Evolutionary conservation across 1,284 basidiomycete genomes (phyloP), one percentile per base, ranked within the genome.

Genomic region (Golubevia sp.): DNA sequence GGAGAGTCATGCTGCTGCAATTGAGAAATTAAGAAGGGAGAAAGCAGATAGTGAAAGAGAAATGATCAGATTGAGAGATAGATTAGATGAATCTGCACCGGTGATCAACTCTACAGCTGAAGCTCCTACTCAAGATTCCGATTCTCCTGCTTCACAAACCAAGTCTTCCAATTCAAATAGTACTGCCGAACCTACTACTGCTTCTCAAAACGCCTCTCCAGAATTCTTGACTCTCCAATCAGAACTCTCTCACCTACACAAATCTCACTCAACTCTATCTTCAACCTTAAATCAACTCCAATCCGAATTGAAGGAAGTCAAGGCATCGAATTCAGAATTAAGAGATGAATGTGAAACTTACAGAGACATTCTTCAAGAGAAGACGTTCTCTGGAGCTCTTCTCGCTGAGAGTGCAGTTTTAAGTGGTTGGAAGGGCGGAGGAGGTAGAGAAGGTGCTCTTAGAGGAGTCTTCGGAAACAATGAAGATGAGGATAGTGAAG

Each of bases 341-440:
- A 68, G 71, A 55, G 69, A 73, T 44, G 68, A 76, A 58, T 75
- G 73, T 60, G 71, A 75, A 30, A 70, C 68, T 1, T 73, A 71
- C 53, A 69, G 73, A 59, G 73, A 71, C 58, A 71, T 77, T 24
- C 59, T 77, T 2, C 68, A 77, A 52, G 74, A 77, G 49, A 75
- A 75, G 67, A 76, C 74, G 0, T 68, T 77, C 49, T 73, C 71
- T 52, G 74, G 73, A 15, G 73, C 70, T 1, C 55, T 75, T 49
- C 66, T 75, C 49, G 66, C 64, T 49, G 71, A 75, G 26, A 75
- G 70, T 30, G 73, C 73, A 8, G 68, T 77, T 44, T 44, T 44
- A 44, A 13, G 11, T 44, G 38, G 38, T 13, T 44, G 38, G 38
- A 44, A 44, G 18, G 38, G 38, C 11, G 38, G 11, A 13, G 38